Evolutionary conservation across 1,284 basidiomycete genomes (phyloP).

Genomic region (Apiotrichum sp.): DNA sequence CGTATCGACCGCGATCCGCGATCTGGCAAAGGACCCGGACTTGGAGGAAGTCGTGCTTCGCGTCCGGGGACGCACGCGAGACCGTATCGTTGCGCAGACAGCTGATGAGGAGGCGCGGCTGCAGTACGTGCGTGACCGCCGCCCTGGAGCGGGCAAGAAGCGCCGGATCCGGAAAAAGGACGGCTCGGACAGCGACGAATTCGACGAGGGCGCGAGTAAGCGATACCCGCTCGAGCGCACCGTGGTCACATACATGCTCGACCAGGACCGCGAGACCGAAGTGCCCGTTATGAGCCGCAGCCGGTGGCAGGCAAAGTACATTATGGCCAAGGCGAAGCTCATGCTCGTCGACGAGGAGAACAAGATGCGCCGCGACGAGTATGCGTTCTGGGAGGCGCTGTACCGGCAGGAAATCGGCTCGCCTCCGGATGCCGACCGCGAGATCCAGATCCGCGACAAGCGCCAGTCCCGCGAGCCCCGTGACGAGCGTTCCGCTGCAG

Average conservation of each 20-base stretch:
- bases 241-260: constrained; percentile 16
- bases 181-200: constrained; percentile 15
- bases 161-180: constrained; percentile 10
- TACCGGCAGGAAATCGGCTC: not conserved
- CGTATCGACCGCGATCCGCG: constrained; percentile 11
- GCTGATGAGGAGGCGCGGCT: constrained; percentile 13
- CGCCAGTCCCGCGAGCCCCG: too few relatives aligned
- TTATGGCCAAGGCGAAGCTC: constrained; percentile 43
- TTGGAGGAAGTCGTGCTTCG: constrained; percentile 16
- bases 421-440: not conserved
- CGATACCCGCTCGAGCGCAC: constrained; percentile 17
- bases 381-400: constrained; percentile 15
- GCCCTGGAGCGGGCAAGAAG: constrained; percentile 12
- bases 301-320: constrained; percentile 36
- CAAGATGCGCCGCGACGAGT: constrained; percentile 32
- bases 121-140: constrained; percentile 14
- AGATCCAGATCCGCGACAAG: not conserved
- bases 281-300: constrained; percentile 29
- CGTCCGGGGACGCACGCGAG: constrained; percentile 9
- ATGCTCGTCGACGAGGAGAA: constrained; percentile 45
- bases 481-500: too few relatives aligned
- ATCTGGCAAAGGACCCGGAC: constrained; percentile 18
- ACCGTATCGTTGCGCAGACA: constrained; percentile 3
- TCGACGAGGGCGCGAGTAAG: constrained; percentile 23
- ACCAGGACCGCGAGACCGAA: constrained; percentile 18